These are phyloP conservation scores for Sporothrix pallida DNA, from an alignment of 2,329 filamentous ascomycete species.

Conservation along the genomic window DNA sequence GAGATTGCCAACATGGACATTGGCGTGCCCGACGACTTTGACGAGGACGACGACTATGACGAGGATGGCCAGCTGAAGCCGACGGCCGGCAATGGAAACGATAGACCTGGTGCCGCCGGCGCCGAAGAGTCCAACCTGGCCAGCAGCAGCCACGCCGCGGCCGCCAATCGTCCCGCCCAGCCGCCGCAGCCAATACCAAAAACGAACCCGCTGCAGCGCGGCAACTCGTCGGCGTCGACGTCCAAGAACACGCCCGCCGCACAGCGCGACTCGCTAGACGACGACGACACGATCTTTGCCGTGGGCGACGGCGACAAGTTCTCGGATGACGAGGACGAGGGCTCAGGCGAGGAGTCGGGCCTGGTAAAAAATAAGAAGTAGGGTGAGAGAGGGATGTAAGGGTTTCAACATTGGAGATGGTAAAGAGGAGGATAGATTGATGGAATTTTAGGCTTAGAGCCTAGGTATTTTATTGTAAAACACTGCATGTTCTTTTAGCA, in stretches of 20 bases:
- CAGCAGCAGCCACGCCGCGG: background rate
- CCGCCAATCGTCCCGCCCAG: constrained; percentile 35
- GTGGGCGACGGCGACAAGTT: constrained; percentile 85
- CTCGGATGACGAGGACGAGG: constrained; percentile 78
- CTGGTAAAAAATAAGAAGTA: constrained; percentile 57
- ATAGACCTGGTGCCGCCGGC: constrained; percentile 45
- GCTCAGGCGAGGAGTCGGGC: constrained; percentile 62
- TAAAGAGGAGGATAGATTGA: constrained; percentile 11
- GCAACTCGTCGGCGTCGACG: constrained; percentile 26
- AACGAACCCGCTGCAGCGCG: constrained; percentile 31
- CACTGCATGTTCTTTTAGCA: constrained; percentile 10
- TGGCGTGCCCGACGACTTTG: constrained; percentile 71
- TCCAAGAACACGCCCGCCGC: constrained; percentile 46
- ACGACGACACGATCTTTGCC: constrained; percentile 95
- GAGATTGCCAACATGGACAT: constrained; percentile 95
- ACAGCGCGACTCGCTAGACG: constrained; percentile 59
- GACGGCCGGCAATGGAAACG: constrained; percentile 42
- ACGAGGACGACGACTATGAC: constrained; percentile 65
- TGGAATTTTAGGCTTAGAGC: background rate
- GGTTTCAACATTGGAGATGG: background rate
- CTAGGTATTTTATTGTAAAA: constrained; percentile 24
- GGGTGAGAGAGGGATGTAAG: background rate
- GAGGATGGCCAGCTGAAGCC: constrained; percentile 56
- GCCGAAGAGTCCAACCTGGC: constrained; percentile 43
- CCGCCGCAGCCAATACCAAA: constrained; percentile 38